phyloP scores from a whole-genome alignment of 148 eudicot species.

The Vaccinium myrtillus region DNA sequence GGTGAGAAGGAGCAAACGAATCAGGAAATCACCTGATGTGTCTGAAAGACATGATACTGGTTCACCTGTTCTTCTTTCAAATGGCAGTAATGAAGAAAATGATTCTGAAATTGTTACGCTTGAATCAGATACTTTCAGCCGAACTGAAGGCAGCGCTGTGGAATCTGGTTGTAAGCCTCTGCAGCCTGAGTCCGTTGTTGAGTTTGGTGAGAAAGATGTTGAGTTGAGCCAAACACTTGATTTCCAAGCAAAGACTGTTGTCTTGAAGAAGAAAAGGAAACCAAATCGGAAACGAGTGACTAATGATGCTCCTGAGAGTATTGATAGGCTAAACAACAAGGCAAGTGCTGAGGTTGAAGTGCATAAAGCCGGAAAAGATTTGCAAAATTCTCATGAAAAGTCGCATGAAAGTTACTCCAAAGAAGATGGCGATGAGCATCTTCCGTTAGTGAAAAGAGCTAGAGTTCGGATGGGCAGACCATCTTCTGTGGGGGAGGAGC shows the following conservation, averaged over 20 bases:
- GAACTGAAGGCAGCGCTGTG: constrained; percentile 55
- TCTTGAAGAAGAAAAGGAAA: constrained; percentile 80
- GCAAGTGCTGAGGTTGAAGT: constrained; percentile 31
- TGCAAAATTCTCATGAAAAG: constrained; percentile 31
- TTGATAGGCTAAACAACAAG: constrained; percentile 30
- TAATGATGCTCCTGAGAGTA: constrained; percentile 37
- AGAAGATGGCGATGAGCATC: constrained; percentile 92
- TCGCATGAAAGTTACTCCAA: constrained; percentile 35
- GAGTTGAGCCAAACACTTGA: constrained; percentile 61
- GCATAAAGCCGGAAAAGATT: constrained; percentile 20
- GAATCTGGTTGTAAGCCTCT: constrained; percentile 52
- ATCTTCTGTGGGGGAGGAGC: constrained; percentile 41
- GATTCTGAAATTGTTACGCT: constrained; percentile 57
- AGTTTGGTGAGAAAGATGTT: constrained; percentile 43
- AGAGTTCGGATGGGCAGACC: constrained; percentile 90
- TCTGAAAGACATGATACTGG: constrained; percentile 33
- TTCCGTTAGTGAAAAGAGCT: constrained; percentile 89
- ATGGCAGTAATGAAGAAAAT: constrained; percentile 57
- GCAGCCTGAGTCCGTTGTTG: constrained; percentile 37
- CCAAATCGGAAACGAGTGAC: constrained; percentile 63
- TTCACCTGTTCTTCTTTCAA: constrained; percentile 53
- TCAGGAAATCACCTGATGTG: constrained; percentile 57
- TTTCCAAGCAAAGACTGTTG: constrained; percentile 43
- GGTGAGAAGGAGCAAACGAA: constrained; percentile 56
- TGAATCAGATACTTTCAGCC: constrained; percentile 57